Base-by-base conservation (phyloP, 768 basidiomycete genomes). In the Naganishia onofrii region DNA sequence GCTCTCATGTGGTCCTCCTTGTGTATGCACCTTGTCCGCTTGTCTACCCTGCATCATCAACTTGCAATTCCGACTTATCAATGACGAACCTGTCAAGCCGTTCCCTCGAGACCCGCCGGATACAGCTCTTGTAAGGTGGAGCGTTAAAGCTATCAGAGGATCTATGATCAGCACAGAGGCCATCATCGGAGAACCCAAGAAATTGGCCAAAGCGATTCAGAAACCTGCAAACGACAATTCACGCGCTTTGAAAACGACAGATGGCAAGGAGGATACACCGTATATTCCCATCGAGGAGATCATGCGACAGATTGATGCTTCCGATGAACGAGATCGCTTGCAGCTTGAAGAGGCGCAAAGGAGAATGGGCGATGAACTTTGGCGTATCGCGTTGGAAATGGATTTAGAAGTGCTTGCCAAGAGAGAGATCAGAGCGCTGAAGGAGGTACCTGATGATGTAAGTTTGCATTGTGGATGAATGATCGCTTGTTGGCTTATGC, bases 341-440 rank as follows among this genome's bases (percentile, higher is more conserved):
- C 60, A 63, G 32, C 60, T 63, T 26, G 36, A 63, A 29, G 60
- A 63, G 9, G 68, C 68, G 21, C 70, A 71, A 28, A 38, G 56
- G 15, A 38, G 70, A 29, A 64, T 66, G 34, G 70, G 70, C 26
- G 70, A 71, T 53, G 70, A 67, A 48, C 53, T 71, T 10, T 71
- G 70, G 70, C 52, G 57, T 32, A 68, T 68, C n/a, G 70, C 70
- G 10, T 58, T 71, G 70, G 70, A 71, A 36, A 71, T 71, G 48
- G 64, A 71, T 60, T 32, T 71, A 34, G 54, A 69, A 26, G 56
- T 48, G 38, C 34, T 69, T n/a, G 60, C 60, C 1, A 63, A 63
- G 60, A 42, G 60, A 42, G 60, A 63, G 32, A 63, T 69, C 19
- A 69, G 58, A 42, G 57, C 68, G 26, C 48, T 58, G 66, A 71